Evolutionary conservation across 1,284 basidiomycete species (phyloP).

Genomic region (Serendipita sp.): DNA sequence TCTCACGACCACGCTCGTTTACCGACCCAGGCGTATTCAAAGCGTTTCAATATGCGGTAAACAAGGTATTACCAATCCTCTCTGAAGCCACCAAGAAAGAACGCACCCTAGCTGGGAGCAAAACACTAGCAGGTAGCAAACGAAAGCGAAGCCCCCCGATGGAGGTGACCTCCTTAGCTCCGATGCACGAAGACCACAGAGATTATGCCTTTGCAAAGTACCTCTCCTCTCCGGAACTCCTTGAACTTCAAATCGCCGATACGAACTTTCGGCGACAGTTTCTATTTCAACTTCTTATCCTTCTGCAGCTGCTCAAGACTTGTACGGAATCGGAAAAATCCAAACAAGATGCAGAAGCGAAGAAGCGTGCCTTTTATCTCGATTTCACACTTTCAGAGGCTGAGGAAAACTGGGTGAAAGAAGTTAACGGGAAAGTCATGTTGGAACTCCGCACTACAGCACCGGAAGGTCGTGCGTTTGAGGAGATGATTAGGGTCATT

Average conservation of each 20-base stretch:
- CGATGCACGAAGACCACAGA: constrained; percentile 21
- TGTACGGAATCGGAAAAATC: constrained; percentile 60
- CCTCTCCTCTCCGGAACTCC: constrained; percentile 69
- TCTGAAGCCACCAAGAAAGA: constrained; percentile 75
- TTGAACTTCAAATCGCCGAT: constrained; percentile 83
- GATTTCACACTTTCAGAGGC: constrained; percentile 56
- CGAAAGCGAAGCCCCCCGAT: constrained; percentile 46
- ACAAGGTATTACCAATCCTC: constrained; percentile 58
- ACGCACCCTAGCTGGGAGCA: constrained; percentile 63
- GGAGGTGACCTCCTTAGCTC: constrained; percentile 29
- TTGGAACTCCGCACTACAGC: constrained; percentile 62
- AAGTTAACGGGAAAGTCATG: constrained; percentile 33
- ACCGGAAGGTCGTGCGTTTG: constrained; percentile 58
- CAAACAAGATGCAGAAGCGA: constrained; percentile 36
- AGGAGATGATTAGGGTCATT: constrained; percentile 53
- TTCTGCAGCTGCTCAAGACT: constrained; percentile 64
- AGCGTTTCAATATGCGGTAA: constrained; percentile 53
- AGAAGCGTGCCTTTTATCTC: constrained; percentile 63
- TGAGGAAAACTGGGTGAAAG: constrained; percentile 61
- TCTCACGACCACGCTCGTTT: constrained; percentile 57
- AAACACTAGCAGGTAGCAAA: constrained; percentile 30
- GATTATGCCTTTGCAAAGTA: constrained; percentile 89
- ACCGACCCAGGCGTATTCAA: constrained; percentile 37
- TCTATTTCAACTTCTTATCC: constrained; percentile 71
- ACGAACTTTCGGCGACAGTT: constrained; percentile 84